Evolutionary conservation across 2,329 filamentous ascomycete species (phyloP).

Genomic region (Tolypocladium ophioglossoides): DNA sequence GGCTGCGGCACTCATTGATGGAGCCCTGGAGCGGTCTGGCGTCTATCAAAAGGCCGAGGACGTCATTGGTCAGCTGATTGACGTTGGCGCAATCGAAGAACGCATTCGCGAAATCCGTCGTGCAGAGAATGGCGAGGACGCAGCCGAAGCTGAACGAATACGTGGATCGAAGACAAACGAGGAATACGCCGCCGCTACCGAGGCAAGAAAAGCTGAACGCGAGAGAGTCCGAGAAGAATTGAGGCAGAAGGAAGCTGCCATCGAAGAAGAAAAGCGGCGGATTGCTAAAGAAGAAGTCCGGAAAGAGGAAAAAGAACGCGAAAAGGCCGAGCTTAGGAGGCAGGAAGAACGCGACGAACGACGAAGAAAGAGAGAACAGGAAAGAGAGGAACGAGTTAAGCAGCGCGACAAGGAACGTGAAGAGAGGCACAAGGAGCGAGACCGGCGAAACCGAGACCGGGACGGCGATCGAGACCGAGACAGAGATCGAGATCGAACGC

Average conservation of each 20-base stretch:
- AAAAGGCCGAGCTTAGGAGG: conserved; percentile 38
- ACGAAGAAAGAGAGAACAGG: conserved; percentile 38
- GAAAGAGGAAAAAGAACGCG: conserved; percentile 35
- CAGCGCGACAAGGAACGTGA: conserved; percentile 26
- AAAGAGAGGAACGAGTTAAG: conserved; percentile 33
- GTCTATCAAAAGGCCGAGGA: conserved; percentile 64
- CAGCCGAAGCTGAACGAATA: conserved; percentile 51
- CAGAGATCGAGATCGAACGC: conserved; percentile 18
- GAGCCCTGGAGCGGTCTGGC: conserved; percentile 64
- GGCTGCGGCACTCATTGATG: conserved; percentile 65
- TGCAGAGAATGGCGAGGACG: conserved; percentile 58
- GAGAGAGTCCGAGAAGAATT: conserved; percentile 51
- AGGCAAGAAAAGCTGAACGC: conserved; percentile 47
- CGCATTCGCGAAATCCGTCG: conserved; percentile 59
- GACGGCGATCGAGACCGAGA: conserved; percentile 19
- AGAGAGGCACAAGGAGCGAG: conserved; percentile 25
- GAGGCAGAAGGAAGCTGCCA: conserved; percentile 45
- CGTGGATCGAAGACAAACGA: conserved; percentile 64
- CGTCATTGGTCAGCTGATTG: conserved; percentile 57
- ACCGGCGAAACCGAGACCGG: conserved; percentile 21
- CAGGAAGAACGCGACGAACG: conserved; percentile 40
- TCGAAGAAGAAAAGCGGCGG: conserved; percentile 50
- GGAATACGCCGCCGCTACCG: conserved; percentile 60
- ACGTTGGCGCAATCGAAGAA: conserved; percentile 55
- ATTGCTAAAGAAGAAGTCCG: conserved; percentile 47